Base-by-base conservation (phyloP, 306 rosid species). In the Myrica gale region DNA sequence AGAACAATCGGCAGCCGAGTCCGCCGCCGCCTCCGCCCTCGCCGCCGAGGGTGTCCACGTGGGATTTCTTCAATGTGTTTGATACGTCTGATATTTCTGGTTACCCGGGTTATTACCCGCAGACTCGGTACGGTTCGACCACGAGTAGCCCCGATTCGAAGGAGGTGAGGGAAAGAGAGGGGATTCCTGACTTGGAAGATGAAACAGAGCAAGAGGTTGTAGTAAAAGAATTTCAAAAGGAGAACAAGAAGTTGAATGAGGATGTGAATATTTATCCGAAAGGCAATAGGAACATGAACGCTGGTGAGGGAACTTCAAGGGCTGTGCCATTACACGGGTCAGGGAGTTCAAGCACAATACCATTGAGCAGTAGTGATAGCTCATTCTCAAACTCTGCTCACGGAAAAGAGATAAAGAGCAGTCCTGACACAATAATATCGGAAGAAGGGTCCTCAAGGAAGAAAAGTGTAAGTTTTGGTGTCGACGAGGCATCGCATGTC, bases 161-260 rank as follows among this genome's bases (percentile, higher is more conserved):
- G 19, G 99, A 96, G 74, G 97, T 96, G 85, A 89, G 99, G 81
- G 92, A 89, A 84, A 90, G 97, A 37, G 99, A 96, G 73, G 99
- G 99, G 61, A 96, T 96, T 84, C 99, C 99, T 2, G 98, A 96
- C 32, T 82, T 96, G 84, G 99, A 96, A 82, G 98, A 96, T n/a
- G 99, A 92, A 37, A 88, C 88, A 0, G 98, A 92, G 76, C 91
- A 83, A 0, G 97, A 95, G 63, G 63, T 20, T 76, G 76, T 47
- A 46, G 20, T 72, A 82, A 88, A 85, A 70, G 90, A 68, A 74
- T 65, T 74, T 71, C 19, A 55, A 1, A 83, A 53, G 80, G 83
- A 80, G 73, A 83, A 84, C 83, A 88, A 84, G 79, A 88, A 85
- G 77, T 1, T 84, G 71, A 84, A 46, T 7, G 89, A 69, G 74